Base-by-base conservation (phyloP, 805 yeast species). In the Saturnispora mendoncae region DNA sequence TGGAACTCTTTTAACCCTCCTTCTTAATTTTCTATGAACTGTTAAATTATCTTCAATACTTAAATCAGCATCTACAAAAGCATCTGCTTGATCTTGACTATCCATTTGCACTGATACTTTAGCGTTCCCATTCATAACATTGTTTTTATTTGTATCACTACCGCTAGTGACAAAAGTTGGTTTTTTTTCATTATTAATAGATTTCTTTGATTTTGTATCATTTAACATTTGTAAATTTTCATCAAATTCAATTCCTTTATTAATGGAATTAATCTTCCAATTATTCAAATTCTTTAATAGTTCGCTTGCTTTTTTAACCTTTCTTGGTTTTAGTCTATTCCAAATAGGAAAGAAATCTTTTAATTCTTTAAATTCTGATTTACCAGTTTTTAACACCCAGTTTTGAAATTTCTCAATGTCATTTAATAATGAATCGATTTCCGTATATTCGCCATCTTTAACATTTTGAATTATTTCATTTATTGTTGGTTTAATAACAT, bases 361-460 rank as follows among this genome's bases (percentile, higher is more conserved):
- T 2, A 33, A 6, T 10, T 27, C 24, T 14, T n/a, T 15, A n/a
- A 30, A 24, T 19, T 14, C 27, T 6, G 32, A 14, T 13, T 26
- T 14, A n/a, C 15, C 10, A 19, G 23, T 20, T 23, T 34, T 28
- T 8, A n/a, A 14, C 6, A 50, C 43, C 46, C 52, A 52, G 4
- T 40, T 38, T 20, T 56, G 48, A n/a, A 70, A 50, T 4, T 41
- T 39, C 4, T 54, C 50, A 9, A 69, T 47, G 40, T 67, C 71
- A 3, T 47, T 24, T 2, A 58, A 41, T 4, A 68, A 55, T 7
- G 52, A 50, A 6, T 46, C 44, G 1, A 65, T 50, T 2, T 53
- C 17, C 2, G 40, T 28, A 47, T 67, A 69, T 9, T 46, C 49
- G 36, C 56, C 57, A 4, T 26, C 41, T 2, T 46, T 46, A 30